phyloP scores from a whole-genome alignment of 2,329 filamentous ascomycete genomes.

The Fusarium floridanum region DNA sequence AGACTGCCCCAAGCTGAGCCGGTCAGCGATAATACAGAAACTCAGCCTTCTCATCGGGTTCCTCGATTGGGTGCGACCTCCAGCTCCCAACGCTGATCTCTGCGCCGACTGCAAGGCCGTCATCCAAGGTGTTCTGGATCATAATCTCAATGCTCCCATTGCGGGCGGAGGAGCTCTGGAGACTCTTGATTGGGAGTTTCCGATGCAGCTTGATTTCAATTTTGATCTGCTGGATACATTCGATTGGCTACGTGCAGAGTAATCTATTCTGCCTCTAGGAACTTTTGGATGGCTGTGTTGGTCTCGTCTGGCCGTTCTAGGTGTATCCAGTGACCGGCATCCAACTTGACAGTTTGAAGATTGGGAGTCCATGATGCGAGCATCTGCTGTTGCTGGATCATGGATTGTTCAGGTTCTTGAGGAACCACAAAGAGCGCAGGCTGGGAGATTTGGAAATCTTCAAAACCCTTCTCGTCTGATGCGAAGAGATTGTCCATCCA shows the following conservation, averaged over 20 bases:
- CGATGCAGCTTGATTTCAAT: constrained; percentile 54
- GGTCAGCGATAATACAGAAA: constrained; percentile 64
- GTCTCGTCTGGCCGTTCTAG: constrained; percentile 46
- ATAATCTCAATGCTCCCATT: constrained; percentile 58
- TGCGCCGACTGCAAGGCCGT: constrained; percentile 60
- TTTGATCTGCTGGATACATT: constrained; percentile 64
- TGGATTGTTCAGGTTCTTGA: constrained; percentile 19
- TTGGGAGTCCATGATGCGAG: constrained; percentile 46
- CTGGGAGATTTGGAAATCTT: constrained; percentile 30
- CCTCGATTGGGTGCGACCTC: constrained; percentile 63
- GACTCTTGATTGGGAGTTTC: constrained; percentile 53
- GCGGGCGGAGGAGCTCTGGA: constrained; percentile 40
- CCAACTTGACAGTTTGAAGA: constrained; percentile 53
- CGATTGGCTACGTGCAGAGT: constrained; percentile 56
- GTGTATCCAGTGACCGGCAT: constrained; percentile 53
- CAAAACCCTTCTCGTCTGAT: constrained; percentile 41
- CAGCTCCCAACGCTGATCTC: constrained; percentile 62
- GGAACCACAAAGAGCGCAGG: constrained; percentile 44
- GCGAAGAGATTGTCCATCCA: constrained; percentile 47
- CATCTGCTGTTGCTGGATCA: constrained; percentile 45
- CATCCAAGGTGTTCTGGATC: constrained; percentile 65
- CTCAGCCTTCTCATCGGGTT: constrained; percentile 65
- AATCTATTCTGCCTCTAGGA: constrained; percentile 14
- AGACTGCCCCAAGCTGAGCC: constrained; percentile 53
- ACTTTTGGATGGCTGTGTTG: constrained; percentile 42